Evolutionary conservation across 352 stramenopile species (phyloP).

Genomic region (Phytophthora boehmeriae): DNA sequence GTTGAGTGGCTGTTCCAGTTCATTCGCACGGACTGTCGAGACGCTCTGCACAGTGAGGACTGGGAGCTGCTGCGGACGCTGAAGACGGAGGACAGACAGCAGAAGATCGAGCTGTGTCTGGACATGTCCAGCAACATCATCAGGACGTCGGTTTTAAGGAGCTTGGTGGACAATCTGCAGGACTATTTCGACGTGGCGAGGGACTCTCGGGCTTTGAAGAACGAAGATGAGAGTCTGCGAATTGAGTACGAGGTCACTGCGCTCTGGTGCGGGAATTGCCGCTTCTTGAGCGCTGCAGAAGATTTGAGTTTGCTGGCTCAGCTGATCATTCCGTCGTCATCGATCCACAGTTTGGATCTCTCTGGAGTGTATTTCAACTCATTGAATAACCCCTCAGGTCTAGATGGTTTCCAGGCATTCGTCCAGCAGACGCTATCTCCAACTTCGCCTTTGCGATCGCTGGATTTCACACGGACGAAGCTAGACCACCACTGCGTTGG

Average conservation of each 20-base stretch:
- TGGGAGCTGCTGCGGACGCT: constrained; percentile 13
- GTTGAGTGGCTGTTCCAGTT: constrained; percentile 26
- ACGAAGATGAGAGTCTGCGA: not conserved
- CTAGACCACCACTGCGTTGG: constrained; percentile 22
- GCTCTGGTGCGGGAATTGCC: constrained; percentile 28
- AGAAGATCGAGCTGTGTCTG: constrained; percentile 12
- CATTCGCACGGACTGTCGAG: constrained; percentile 16
- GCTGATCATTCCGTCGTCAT: constrained; percentile 23
- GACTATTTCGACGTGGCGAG: constrained; percentile 1
- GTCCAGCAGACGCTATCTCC: constrained; percentile 11
- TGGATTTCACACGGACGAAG: constrained; percentile 28
- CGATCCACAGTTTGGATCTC: constrained; percentile 21
- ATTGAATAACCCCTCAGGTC: constrained; percentile 14
- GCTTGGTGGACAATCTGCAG: constrained; percentile 12
- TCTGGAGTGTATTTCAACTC: constrained; percentile 24
- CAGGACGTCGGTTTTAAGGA: constrained; percentile 22
- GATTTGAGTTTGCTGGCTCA: constrained; percentile 20
- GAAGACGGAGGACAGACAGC: not conserved
- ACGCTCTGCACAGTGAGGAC: constrained; percentile 12
- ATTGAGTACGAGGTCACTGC: constrained; percentile 24
- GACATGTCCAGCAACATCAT: constrained; percentile 16
- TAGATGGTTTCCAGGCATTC: constrained; percentile 24
- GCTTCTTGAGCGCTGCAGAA: constrained; percentile 21
- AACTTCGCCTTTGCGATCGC: constrained; percentile 28
- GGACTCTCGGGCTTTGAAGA: not conserved